Evolutionary conservation across 345 rosid genomes (phyloP).

Genomic region (Aquilaria sinensis): DNA sequence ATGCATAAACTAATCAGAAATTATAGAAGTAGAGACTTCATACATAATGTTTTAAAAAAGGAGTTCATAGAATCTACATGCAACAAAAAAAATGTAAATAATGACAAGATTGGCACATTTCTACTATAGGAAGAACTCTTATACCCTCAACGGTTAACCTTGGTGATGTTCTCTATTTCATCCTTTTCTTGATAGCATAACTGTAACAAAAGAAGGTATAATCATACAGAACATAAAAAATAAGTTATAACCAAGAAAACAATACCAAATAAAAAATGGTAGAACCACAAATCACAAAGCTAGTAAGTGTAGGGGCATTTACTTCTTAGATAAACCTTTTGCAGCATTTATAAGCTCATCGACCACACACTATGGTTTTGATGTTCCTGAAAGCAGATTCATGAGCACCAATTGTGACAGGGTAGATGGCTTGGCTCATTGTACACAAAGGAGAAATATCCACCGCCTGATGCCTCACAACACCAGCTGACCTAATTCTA

Average conservation of each 20-base stretch:
- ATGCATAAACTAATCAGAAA: conserved; percentile 9
- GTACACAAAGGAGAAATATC: conserved; percentile 80
- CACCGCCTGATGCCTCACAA: conserved; percentile 83
- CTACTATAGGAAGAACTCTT: neutral
- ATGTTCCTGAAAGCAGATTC: conserved; percentile 79
- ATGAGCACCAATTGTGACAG: conserved; percentile 77
- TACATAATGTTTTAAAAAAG: neutral
- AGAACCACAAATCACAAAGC: too few species aligned
- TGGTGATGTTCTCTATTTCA: conserved; percentile 82
- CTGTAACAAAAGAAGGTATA: conserved; percentile 18
- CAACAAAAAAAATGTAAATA: neutral
- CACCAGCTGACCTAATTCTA: conserved; percentile 85
- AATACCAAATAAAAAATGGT: too few species aligned
- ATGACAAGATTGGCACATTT: too few species aligned
- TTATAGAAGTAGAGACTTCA: neutral
- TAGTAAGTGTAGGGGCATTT: too few species aligned
- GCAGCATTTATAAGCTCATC: conserved; percentile 90
- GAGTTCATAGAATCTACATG: too few species aligned
- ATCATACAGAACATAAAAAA: neutral
- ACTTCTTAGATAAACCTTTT: conserved; percentile 87
- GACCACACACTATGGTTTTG: conserved; percentile 80
- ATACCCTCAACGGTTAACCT: conserved; percentile 61
- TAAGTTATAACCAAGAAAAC: too few species aligned
- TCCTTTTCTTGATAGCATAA: conserved; percentile 86
- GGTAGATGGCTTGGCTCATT: conserved; percentile 67